A percentile compares a stretch with the other conserved stretches of the same genome.
phyloP scores from a whole-genome alignment of 140 eudicot genomes.

The Oenanthe javanica region DNA sequence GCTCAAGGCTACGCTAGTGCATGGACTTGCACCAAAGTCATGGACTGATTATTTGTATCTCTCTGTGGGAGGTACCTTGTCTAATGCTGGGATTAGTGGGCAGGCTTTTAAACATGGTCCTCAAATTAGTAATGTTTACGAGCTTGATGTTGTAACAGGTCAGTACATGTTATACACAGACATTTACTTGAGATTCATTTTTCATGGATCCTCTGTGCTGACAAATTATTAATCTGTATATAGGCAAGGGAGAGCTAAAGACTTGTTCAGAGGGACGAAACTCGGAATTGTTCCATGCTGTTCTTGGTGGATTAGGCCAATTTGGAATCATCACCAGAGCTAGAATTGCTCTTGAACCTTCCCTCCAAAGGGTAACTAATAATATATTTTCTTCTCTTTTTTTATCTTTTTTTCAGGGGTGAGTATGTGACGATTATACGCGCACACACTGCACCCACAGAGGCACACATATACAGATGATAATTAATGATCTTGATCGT shows the following conservation, averaged over 20 bases:
- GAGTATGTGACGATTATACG: too few relatives aligned
- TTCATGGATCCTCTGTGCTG: neutral
- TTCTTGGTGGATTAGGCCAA: constrained; percentile 91
- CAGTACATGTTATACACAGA: neutral
- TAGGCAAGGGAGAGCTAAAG: constrained; percentile 78
- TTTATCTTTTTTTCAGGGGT: too few relatives aligned
- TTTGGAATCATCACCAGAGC: constrained; percentile 92
- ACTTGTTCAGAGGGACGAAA: constrained; percentile 61
- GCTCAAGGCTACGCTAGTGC: constrained; percentile 52
- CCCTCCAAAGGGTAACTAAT: constrained; percentile 64
- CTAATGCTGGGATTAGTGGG: constrained; percentile 92
- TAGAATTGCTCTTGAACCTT: constrained; percentile 80
- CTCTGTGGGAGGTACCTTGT: constrained; percentile 92
- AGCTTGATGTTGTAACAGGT: constrained; percentile 94
- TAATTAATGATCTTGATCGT: neutral
- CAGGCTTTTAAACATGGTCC: constrained; percentile 96
- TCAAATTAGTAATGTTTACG: constrained; percentile 77
- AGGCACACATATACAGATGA: too few relatives aligned
- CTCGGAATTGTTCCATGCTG: constrained; percentile 67
- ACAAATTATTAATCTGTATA: constrained; percentile 2
- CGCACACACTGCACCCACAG: too few relatives aligned
- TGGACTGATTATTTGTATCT: constrained; percentile 98
- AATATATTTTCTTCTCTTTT: too few relatives aligned
- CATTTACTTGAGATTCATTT: neutral
- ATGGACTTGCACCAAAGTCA: constrained; percentile 87